Evolutionary conservation across 129 eudicot genomes (phyloP), one percentile per base, ranked within the genome.

Genomic region (Mikania micrantha): DNA sequence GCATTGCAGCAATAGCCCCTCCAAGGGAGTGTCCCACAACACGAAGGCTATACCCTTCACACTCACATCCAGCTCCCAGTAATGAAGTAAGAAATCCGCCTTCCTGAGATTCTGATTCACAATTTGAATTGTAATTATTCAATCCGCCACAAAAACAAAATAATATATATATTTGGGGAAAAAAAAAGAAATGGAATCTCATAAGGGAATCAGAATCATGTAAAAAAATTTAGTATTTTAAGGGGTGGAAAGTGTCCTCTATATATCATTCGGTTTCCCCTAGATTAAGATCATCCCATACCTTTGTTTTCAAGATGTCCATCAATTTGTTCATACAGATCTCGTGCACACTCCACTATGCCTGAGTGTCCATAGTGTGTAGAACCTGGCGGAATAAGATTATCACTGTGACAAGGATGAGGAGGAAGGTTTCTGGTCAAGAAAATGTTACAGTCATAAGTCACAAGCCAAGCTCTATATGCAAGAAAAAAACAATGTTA

Each of bases 21-120:
- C 90, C 95, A 81, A 87, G 95, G 67, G 95, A 87, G 67, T 87
- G 95, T 12, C 95, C 95, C 63, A 84, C 95, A 19, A 87, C 50
- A 27, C 83, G 85, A 60, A 87, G 70, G 64, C 66, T 64, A 27
- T 87, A 87, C 16, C 90, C 85, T 22, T 87, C 87, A 72, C 95
- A 84, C 67, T 84, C 95, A 45, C 88, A 77, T 66, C 90, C 95
- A 62, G 76, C 66, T 74, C 87, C 90, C 44, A 87, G 32, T 58
- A 87, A 70, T 3, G 90, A 84, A n/a, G 90, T 77, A 69, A 84
- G 90, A 63, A 82, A 74, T 49, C 95, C 90, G 13, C 86, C 83
- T 16, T 68, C 47, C 56, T 68, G 75, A 19, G 68, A 76, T 59
- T 68, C 75, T 76, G 80, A 27, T 60, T 60, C 41, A 13, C 16